These are phyloP conservation scores for Ceriops tagal DNA, from an alignment of 345 rosid species.

Conservation along the genomic window DNA sequence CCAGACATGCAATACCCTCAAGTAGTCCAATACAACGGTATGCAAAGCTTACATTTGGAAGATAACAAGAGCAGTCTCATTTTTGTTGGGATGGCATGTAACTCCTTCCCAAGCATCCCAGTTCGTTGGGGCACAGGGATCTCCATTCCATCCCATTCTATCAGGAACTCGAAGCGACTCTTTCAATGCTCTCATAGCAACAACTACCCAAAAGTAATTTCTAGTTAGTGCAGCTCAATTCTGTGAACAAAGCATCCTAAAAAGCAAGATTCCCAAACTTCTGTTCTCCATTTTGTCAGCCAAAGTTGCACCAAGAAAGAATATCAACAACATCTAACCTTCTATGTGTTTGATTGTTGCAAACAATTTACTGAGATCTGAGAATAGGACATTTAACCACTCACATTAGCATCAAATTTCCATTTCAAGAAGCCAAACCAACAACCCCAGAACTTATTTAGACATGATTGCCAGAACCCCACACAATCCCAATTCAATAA, in stretches of 20 bases:
- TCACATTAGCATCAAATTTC: neutral
- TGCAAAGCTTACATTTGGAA: conserved; percentile 69
- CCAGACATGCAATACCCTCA: neutral
- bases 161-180: conserved; percentile 80
- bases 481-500: too few species aligned
- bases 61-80: conserved; percentile 66
- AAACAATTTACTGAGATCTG: too few species aligned
- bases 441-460: neutral
- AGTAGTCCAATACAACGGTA: neutral
- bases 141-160: conserved; percentile 99
- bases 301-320: neutral
- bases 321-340: neutral
- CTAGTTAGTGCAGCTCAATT: conserved; percentile 4
- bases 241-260: conserved; percentile 8
- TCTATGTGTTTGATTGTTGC: too few species aligned
- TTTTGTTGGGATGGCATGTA: conserved; percentile 59
- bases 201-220: conserved; percentile 36
- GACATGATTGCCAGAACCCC: too few species aligned
- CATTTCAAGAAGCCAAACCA: neutral
- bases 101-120: conserved; percentile 99
- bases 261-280: neutral
- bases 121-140: conserved; percentile 95
- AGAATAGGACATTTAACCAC: too few species aligned
- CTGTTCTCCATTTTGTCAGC: neutral
- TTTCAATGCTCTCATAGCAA: conserved; percentile 89